phyloP scores from a whole-genome alignment of 23 red algal genomes.

The Chondrus crispus region DNA sequence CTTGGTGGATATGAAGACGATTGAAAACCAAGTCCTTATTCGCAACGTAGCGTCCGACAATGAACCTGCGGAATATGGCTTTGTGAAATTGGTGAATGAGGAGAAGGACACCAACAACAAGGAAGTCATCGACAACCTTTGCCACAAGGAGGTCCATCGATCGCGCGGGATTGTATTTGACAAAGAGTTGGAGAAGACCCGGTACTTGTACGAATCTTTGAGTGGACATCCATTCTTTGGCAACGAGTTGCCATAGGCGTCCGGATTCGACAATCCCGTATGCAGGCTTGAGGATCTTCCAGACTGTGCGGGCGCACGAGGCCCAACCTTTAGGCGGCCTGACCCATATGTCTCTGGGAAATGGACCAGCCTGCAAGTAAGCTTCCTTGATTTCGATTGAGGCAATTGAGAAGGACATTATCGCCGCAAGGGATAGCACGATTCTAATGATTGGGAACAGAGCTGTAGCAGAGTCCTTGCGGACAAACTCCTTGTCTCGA shows the following conservation, averaged over 20 bases:
- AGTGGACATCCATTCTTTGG: neutral
- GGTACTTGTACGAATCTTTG: neutral
- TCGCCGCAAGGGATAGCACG: neutral
- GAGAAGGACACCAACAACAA: neutral
- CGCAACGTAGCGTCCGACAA: neutral
- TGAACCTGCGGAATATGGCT: neutral
- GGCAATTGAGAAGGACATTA: neutral
- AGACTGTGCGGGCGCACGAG: neutral
- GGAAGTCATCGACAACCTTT: conserved; percentile 34
- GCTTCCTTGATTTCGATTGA: neutral
- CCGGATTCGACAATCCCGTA: neutral
- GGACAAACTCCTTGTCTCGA: neutral
- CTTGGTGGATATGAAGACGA: neutral
- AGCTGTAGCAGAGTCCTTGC: neutral
- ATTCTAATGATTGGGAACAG: neutral
- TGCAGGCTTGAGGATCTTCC: neutral
- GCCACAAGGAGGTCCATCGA: neutral
- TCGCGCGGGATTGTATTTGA: neutral
- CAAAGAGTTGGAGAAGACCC: neutral
- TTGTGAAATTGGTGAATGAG: neutral
- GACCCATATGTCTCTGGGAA: neutral
- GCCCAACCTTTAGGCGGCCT: neutral
- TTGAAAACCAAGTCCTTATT: conserved; percentile 4
- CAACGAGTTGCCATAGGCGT: neutral
- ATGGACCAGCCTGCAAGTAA: neutral